Evolutionary conservation across 2,329 filamentous ascomycete species (phyloP).

Genomic region (Coleophoma crateriformis): DNA sequence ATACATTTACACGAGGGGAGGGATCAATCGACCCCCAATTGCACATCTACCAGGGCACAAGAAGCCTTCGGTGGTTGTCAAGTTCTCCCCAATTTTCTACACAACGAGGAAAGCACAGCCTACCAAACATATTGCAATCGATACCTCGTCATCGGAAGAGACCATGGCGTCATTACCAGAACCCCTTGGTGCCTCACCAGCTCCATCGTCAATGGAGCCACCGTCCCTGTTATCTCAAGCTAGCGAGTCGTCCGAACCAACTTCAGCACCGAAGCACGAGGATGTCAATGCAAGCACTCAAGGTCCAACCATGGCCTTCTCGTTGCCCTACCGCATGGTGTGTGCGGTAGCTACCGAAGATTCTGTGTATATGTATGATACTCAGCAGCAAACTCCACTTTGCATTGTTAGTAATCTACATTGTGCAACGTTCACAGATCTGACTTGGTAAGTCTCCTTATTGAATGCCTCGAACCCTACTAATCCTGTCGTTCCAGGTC

Average conservation of each 20-base stretch:
- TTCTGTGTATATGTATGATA: constrained; percentile 91
- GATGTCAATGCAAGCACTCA: constrained; percentile 41
- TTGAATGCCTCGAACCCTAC: neutral
- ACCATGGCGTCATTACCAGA: constrained; percentile 80
- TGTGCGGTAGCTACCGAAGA: constrained; percentile 98
- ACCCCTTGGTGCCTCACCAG: constrained; percentile 52
- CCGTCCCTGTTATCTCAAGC: constrained; percentile 54
- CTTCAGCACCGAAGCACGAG: constrained; percentile 39
- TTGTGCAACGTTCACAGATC: constrained; percentile 93
- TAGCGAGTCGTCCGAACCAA: constrained; percentile 44
- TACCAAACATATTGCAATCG: constrained; percentile 88
- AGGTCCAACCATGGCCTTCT: constrained; percentile 68
- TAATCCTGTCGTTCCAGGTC: constrained; percentile 47
- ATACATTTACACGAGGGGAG: constrained; percentile 94
- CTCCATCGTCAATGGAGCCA: constrained; percentile 71
- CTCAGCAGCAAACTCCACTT: constrained; percentile 88
- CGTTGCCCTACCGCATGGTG: constrained; percentile 85
- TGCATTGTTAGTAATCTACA: constrained; percentile 96
- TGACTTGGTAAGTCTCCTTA: constrained; percentile 70
- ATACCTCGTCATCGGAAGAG: constrained; percentile 84
- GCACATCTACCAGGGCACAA: constrained; percentile 95
- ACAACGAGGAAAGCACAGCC: constrained; percentile 65
- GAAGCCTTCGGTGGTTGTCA: constrained; percentile 93
- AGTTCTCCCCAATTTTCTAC: constrained; percentile 88
- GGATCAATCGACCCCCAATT: constrained; percentile 93